A percentile compares a stretch with the other conserved stretches of the same genome.
phyloP scores from a whole-genome alignment of 805 yeast genomes.

The Blastobotrys attinorum region DNA sequence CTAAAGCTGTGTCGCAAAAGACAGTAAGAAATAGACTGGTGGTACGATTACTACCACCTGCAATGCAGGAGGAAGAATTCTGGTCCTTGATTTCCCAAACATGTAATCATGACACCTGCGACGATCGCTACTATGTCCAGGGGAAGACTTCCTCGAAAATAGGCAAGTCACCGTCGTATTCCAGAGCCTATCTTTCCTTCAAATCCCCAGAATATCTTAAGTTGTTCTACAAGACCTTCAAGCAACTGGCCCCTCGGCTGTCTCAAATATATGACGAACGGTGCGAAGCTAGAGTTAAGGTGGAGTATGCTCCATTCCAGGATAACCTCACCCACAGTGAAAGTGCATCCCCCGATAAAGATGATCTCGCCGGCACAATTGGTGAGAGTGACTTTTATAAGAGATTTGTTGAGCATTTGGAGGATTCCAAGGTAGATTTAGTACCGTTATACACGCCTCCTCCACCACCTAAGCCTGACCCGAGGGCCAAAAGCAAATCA shows the following conservation, averaged over 20 bases:
- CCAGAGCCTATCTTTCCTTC: slow-evolving; percentile 39
- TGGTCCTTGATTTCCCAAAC: slow-evolving; percentile 21
- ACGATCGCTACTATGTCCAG: slow-evolving; percentile 15
- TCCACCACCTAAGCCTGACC: slow-evolving; percentile 16
- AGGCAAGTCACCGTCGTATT: slow-evolving; percentile 32
- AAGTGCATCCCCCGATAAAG: too few species aligned
- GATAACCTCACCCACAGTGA: slow-evolving; percentile 7
- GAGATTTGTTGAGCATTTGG: slow-evolving; percentile 27
- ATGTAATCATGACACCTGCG: slow-evolving; percentile 17
- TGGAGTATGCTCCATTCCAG: slow-evolving; percentile 24
- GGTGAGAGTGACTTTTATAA: slow-evolving; percentile 26
- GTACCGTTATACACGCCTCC: slow-evolving; percentile 9
- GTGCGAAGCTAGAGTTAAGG: slow-evolving; percentile 10
- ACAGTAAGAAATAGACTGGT: slow-evolving; percentile 23
- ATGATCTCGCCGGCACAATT: slow-evolving; percentile 27
- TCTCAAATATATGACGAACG: slow-evolving; percentile 7
- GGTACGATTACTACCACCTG: slow-evolving; percentile 40
- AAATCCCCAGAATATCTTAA: slow-evolving; percentile 25
- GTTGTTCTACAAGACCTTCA: slow-evolving; percentile 27
- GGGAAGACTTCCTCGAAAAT: slow-evolving; percentile 29
- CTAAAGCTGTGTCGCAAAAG: not conserved
- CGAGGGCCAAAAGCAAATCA: slow-evolving; percentile 11
- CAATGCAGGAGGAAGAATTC: slow-evolving; percentile 31
- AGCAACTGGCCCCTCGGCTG: slow-evolving; percentile 18
- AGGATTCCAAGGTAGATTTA: slow-evolving; percentile 6